These are phyloP conservation scores for Bigelowiella natans DNA, from an alignment of 78 protist genomes.

Conservation along the genomic window DNA sequence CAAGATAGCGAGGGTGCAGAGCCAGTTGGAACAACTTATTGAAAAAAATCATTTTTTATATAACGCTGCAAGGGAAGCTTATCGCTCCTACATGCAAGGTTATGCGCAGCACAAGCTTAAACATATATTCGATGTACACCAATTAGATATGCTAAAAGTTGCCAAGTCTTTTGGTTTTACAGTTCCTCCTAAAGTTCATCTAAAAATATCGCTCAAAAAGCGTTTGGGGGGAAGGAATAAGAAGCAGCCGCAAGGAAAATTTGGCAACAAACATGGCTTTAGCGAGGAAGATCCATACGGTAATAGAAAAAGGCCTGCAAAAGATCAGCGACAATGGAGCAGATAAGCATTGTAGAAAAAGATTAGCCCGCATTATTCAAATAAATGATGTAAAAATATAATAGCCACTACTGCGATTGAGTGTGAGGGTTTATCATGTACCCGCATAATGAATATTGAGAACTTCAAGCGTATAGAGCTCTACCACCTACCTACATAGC, in stretches of 20 bases:
- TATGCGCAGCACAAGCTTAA: constrained; percentile 89
- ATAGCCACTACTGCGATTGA: too few species aligned
- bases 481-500: too few species aligned
- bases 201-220: background rate
- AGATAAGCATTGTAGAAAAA: too few species aligned
- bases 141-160: constrained; percentile 57
- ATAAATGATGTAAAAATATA: too few species aligned
- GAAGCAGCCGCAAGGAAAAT: background rate
- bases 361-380: too few species aligned
- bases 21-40: constrained; percentile 80
- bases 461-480: too few species aligned
- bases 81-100: constrained; percentile 80
- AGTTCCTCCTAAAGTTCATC: constrained; percentile 48
- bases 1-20: constrained; percentile 44
- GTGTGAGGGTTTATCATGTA: too few species aligned
- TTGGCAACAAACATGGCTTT: background rate
- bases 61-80: constrained; percentile 81
- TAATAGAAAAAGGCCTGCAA: background rate
- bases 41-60: constrained; percentile 85
- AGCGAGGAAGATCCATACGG: background rate
- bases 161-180: constrained; percentile 55
- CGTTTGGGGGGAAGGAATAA: too few species aligned
- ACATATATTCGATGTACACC: constrained; percentile 69
- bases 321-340: background rate
- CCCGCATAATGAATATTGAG: too few species aligned